Conservation (phyloP, 2,329 filamentous ascomycete genomes). For the Nothophoma quercina region DNA sequence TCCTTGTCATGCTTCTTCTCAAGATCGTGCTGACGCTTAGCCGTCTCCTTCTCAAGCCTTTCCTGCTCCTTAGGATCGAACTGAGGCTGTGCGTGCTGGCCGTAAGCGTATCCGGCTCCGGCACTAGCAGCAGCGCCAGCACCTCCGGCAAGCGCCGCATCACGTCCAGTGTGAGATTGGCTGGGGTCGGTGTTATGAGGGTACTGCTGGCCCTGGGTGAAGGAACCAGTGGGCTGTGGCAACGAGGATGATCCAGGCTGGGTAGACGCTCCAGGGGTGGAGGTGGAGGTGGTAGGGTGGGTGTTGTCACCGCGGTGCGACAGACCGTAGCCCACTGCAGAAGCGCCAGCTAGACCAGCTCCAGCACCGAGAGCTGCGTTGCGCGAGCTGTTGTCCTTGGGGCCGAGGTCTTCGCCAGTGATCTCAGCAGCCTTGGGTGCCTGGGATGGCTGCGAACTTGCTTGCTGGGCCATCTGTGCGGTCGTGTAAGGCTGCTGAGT, state of each 20-base stretch:
- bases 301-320: constrained; percentile 7
- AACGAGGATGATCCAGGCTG: constrained; percentile 13
- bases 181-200: constrained; percentile 3
- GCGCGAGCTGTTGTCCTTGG: constrained; percentile 24
- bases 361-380: constrained; percentile 34
- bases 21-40: constrained; percentile 22
- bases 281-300: not conserved
- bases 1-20: constrained; percentile 33
- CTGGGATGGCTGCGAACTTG: constrained; percentile 5
- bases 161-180: constrained; percentile 8
- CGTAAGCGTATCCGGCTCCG: constrained; percentile 40
- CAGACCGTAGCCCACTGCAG: constrained; percentile 10
- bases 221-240: constrained; percentile 6
- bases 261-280: not conserved
- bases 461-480: constrained; percentile 8
- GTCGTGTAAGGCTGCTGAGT: constrained; percentile 13
- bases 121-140: constrained; percentile 26
- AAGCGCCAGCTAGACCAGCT: constrained; percentile 20
- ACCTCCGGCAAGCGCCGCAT: constrained; percentile 13
- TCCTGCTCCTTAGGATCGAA: constrained; percentile 26
- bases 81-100: constrained; percentile 29
- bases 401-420: constrained; percentile 6
- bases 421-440: constrained; percentile 11
- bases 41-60: constrained; percentile 22
- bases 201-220: constrained; percentile 9